Conservation (phyloP, 768 basidiomycete species). For the Lactarius tabidus region DNA sequence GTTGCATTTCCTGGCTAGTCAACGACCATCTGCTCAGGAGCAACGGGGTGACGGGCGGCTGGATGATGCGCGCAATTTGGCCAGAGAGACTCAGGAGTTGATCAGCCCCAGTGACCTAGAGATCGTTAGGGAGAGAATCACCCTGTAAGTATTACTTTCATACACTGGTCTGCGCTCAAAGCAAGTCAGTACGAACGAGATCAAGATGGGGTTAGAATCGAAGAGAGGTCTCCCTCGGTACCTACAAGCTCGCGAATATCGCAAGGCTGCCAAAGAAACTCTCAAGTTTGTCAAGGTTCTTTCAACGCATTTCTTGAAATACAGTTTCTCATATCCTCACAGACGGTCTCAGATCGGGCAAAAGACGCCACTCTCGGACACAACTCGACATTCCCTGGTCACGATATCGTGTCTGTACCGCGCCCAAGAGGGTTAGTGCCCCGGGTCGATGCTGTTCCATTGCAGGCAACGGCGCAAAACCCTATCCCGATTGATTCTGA, state of each 20-base stretch:
- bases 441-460: not conserved
- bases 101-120: not conserved
- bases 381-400: not conserved
- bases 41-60: constrained; percentile 1
- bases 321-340: not conserved
- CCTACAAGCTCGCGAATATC: constrained; percentile 9
- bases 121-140: constrained; percentile 5
- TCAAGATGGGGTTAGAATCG: not conserved
- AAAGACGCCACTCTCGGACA: not conserved
- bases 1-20: not conserved
- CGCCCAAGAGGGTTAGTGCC: not conserved
- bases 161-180: not conserved
- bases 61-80: constrained; percentile 4
- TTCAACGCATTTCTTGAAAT: not conserved
- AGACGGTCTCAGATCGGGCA: constrained; percentile 6
- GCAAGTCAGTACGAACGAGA: constrained; percentile 3
- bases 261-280: constrained; percentile 1
- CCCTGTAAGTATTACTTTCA: not conserved
- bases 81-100: not conserved
- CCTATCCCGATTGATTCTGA: not conserved
- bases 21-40: not conserved
- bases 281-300: not conserved
- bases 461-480: not conserved
- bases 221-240: constrained; percentile 5
- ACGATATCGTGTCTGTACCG: not conserved